Conservation (phyloP, 1,284 basidiomycete genomes). For the Ustanciosporium gigantosporum region DNA sequence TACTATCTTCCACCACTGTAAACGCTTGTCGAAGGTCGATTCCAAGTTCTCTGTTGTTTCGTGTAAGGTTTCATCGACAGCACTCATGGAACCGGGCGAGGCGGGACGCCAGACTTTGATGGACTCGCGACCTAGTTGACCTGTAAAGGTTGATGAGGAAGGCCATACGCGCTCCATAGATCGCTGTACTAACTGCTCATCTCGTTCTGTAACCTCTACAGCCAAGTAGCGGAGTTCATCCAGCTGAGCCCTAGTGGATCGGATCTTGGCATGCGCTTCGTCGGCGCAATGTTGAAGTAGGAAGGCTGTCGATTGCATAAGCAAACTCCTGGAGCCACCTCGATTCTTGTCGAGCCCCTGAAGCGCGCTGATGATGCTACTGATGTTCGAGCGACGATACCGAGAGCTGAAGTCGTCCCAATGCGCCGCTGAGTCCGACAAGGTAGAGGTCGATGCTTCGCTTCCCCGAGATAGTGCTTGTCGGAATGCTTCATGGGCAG, state of each 20-base stretch:
- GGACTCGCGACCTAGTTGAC: conserved; percentile 13
- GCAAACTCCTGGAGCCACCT: conserved; percentile 4
- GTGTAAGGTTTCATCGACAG: conserved; percentile 18
- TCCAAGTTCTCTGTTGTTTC: conserved; percentile 31
- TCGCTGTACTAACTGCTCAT: conserved; percentile 9
- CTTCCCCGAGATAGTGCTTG: conserved; percentile 9
- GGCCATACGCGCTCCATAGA: conserved; percentile 34
- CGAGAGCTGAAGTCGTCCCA: conserved; percentile 32
- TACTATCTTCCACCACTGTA: conserved; percentile 55
- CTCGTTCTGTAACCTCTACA: conserved; percentile 5
- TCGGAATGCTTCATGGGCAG: conserved; percentile 22
- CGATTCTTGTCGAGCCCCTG: conserved; percentile 1
- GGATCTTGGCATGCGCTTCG: conserved; percentile 18
- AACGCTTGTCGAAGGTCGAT: conserved; percentile 26
- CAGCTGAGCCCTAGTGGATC: conserved; percentile 8
- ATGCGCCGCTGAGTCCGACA: background rate
- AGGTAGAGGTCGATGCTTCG: too few species aligned
- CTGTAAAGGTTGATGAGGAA: conserved; percentile 11
- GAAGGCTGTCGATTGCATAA: conserved; percentile 18
- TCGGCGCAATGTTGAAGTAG: conserved; percentile 31
- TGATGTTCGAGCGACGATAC: conserved; percentile 33
- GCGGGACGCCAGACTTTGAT: conserved; percentile 25
- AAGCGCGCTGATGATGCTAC: conserved; percentile 7
- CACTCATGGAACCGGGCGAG: conserved; percentile 12
- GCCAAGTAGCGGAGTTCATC: conserved; percentile 20